These are phyloP conservation scores for Fusarium dimerum DNA, from an alignment of 2,329 filamentous ascomycete species.

Conservation along the genomic window DNA sequence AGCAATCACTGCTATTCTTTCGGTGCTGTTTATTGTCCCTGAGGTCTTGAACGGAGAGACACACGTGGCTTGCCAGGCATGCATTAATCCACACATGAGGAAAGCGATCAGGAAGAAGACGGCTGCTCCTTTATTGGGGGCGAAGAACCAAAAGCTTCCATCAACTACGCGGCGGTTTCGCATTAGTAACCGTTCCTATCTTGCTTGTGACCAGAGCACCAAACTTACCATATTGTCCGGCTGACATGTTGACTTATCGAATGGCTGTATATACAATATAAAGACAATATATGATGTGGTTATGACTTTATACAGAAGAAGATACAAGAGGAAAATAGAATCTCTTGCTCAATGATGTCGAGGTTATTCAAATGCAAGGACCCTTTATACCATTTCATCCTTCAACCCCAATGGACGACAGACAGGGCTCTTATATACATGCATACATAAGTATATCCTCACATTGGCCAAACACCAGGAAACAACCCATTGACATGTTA, in stretches of 20 bases:
- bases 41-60: slow-evolving; percentile 19
- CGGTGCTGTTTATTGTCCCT: not conserved
- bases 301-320: no score
- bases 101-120: slow-evolving; percentile 49
- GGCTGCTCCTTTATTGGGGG: slow-evolving; percentile 48
- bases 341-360: no score
- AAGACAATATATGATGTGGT: not conserved
- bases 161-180: slow-evolving; percentile 34
- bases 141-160: slow-evolving; percentile 48
- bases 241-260: slow-evolving; percentile 19
- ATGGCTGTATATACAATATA: not conserved
- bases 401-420: no score
- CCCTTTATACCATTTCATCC: no score
- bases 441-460: no score
- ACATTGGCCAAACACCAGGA: no score
- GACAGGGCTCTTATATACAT: no score
- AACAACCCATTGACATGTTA: no score
- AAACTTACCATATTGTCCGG: slow-evolving; percentile 34
- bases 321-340: no score
- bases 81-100: slow-evolving; percentile 37
- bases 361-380: no score
- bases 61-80: slow-evolving; percentile 50
- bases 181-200: not conserved
- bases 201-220: no score
- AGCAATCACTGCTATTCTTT: slow-evolving; percentile 1